Base-by-base conservation (phyloP, 164 flowering plant species). In the Cinnamomum micranthum region DNA sequence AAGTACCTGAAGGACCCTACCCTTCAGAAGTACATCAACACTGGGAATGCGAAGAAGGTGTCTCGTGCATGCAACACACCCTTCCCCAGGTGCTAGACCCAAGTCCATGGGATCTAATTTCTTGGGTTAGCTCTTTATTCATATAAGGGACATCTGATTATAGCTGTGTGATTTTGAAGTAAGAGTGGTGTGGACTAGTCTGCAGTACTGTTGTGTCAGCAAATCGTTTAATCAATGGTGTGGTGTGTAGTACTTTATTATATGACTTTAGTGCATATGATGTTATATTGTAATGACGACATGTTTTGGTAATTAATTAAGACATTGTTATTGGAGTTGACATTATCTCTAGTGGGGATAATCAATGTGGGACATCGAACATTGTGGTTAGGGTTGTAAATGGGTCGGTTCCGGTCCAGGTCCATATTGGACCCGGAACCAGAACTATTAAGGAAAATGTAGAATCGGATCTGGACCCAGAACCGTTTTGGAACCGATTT, bases 21-120 rank as follows among this genome's bases (percentile, higher is more conserved):
- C 25, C 66, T 74, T n/a, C 33, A 47, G 71, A 58, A 27, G 51
- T 67, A 28, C 33, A 31, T 74, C 28, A 68, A 52, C 65, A 11
- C 25, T 31, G 63, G 35, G 6, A 74, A 74, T 24, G 65, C 76
- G 13, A 67, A n/a, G 71, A 74, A 52, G 65, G 71, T 74, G 50
- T 11, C 62, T 1, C 50, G 25, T 14, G 50, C 63, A 3, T 74
- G 76, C 59, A 51, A 23, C n/a, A 24, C 69, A 14, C 70, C 76
- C 24, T 74, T 74, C 51, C 76, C 76, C 63, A 65, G 50, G 15
- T 67, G 76, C 24, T 74, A 55, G 20, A 14, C 17, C 60, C n/a
- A 14, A 55, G n/a, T 55, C 60, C 20, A 14, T 55, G 60, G 60
- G 60, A 55, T 14, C n/a, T 17, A 4, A 52, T 52, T 3, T 55